Base-by-base conservation (phyloP, 106 monocot genomes). In the Agapanthus africanus region DNA sequence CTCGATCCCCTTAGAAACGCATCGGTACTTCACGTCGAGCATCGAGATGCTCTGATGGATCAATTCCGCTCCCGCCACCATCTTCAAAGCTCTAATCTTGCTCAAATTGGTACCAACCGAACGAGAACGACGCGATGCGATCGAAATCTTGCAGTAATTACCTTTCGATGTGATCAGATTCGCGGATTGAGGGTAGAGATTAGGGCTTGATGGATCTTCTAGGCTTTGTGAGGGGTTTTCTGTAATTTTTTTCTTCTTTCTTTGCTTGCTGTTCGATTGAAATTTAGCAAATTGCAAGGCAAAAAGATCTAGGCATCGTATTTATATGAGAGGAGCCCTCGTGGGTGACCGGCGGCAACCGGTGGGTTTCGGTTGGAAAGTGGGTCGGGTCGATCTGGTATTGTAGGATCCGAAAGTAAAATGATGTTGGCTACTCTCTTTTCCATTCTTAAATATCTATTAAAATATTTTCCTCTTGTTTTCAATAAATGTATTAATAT, bases 21-120 rank as follows among this genome's bases (percentile, higher is more conserved):
- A 69, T 9, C 80, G 57, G 37, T 68, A 80, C 73, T 67, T 74
- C 41, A 78, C 80, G 44, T 80, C 84, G 14, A 80, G 70, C 70
- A 80, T 75, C 51, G 63, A 50, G 22, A 87, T 71, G 75, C 74
- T 75, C 71, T 84, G 84, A 41, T 81, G 88, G 10, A 88, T 73
- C 25, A 81, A 65, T 47, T 88, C 73, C 67, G 84, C 71, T 65
- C 74, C 88, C 7, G 88, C 88, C 63, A 84, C 88, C 88, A 88
- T 88, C 76, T 70, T 40, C 28, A 40, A 28, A 68, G 1, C 65
- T 36, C 35, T 18, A 28, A 34, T 36, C 61, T 3, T n/a, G 1
- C 11, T 57, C 1, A 30, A 57, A 11, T 5, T 36, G 61, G 61
- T 21, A 66, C 3, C 41, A 30, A 31, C 54, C 38, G 74, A 56